phyloP scores from a whole-genome alignment of 257 asterid species.

The Rhazya stricta region DNA sequence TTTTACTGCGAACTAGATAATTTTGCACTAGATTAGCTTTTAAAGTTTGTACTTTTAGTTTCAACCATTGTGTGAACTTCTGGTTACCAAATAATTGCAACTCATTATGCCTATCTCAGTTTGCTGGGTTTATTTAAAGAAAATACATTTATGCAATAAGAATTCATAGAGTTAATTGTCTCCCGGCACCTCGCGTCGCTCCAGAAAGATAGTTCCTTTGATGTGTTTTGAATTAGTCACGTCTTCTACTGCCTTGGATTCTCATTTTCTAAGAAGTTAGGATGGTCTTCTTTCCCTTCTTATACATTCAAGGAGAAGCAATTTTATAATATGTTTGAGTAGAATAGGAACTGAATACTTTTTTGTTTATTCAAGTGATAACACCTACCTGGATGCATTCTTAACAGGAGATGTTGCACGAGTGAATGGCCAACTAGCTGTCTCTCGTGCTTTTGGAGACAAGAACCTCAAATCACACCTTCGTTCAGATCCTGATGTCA shows the following conservation, averaged over 20 bases:
- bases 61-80: background rate
- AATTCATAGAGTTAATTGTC: background rate
- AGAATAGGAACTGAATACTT: background rate
- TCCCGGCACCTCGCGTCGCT: background rate
- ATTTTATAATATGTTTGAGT: background rate
- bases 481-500: conserved; percentile 74
- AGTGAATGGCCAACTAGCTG: conserved; percentile 87
- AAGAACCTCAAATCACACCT: conserved; percentile 78
- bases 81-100: background rate
- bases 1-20: background rate
- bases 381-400: conserved; percentile 11
- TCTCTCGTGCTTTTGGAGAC: conserved; percentile 92
- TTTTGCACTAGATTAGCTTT: background rate
- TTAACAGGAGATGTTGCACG: conserved; percentile 85
- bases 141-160: no score
- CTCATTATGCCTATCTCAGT: background rate
- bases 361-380: conserved; percentile 5
- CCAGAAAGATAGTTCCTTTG: background rate
- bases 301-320: background rate
- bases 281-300: background rate
- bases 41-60: background rate
- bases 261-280: background rate
- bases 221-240: background rate
- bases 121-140: no score
- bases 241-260: background rate